Conservation (phyloP, 1,284 basidiomycete genomes). For the Trichosporon coremiiforme region DNA sequence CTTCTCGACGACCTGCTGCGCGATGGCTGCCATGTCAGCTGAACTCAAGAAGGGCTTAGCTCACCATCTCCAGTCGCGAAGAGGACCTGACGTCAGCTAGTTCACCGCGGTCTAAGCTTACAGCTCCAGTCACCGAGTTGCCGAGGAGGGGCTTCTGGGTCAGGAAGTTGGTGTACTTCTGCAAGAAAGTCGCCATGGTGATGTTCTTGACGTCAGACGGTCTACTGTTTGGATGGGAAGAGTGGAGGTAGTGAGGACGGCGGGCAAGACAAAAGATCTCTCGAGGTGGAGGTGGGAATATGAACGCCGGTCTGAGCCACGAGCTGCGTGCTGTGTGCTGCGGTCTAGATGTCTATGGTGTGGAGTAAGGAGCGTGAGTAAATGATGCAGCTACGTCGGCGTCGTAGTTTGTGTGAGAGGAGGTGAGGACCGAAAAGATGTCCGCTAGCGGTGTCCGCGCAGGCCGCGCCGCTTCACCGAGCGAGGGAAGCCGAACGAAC, state of each 20-base stretch:
- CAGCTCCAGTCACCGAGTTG: slow-evolving; percentile 4
- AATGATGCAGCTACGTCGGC: not conserved
- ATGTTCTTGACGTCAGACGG: no score
- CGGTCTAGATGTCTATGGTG: no score
- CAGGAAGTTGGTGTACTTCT: not conserved
- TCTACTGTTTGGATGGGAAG: not conserved
- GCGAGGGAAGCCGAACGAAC: not conserved
- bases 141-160: slow-evolving; percentile 8
- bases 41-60: no score
- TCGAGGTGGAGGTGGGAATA: not conserved
- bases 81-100: slow-evolving; percentile 43
- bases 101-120: not conserved
- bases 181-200: slow-evolving; percentile 1
- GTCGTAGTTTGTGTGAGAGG: not conserved
- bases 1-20: slow-evolving; percentile 60
- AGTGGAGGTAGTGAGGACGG: not conserved
- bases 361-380: not conserved
- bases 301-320: not conserved
- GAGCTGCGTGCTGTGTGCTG: no score
- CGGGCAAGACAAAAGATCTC: not conserved
- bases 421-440: not conserved
- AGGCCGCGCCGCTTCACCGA: not conserved
- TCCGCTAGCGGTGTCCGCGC: not conserved
- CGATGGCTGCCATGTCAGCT: slow-evolving; percentile 48
- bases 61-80: slow-evolving; percentile 58